These are phyloP conservation scores for Skeletonema menzelii DNA, from an alignment of 108 stramenopile species.

Conservation along the genomic window DNA sequence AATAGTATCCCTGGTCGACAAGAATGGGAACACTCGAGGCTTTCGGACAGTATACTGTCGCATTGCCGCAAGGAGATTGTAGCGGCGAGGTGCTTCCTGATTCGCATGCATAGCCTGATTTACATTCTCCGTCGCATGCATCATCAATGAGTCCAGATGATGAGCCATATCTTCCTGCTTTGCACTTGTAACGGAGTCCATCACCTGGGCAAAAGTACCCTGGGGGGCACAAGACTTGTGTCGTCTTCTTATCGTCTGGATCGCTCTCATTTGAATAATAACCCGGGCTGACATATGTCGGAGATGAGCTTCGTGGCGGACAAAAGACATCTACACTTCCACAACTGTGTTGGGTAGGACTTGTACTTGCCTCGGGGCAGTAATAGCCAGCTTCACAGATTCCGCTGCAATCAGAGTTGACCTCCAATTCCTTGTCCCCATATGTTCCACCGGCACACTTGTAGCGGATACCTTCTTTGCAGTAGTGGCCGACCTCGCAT, in stretches of 20 bases:
- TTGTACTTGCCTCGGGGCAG: slow-evolving; percentile 30
- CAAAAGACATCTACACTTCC: slow-evolving; percentile 36
- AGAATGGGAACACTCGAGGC: slow-evolving; percentile 15
- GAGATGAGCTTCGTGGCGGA: slow-evolving; percentile 14
- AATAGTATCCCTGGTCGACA: slow-evolving; percentile 32
- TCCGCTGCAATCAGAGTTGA: slow-evolving; percentile 10
- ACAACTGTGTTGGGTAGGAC: slow-evolving; percentile 30
- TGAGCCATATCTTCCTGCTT: slow-evolving; percentile 14
- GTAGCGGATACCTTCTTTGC: slow-evolving; percentile 26
- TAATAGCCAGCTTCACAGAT: slow-evolving; percentile 26
- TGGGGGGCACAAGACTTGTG: slow-evolving; percentile 32
- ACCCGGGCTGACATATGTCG: slow-evolving; percentile 29
- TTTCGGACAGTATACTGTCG: slow-evolving; percentile 28
- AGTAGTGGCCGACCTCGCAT: slow-evolving; percentile 29
- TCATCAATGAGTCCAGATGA: slow-evolving; percentile 11
- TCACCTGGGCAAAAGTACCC: slow-evolving; percentile 34
- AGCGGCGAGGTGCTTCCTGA: slow-evolving; percentile 19
- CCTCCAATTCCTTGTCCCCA: slow-evolving; percentile 25
- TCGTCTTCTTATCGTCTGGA: slow-evolving; percentile 11
- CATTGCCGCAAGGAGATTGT: slow-evolving; percentile 39
- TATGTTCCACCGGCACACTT: slow-evolving; percentile 27
- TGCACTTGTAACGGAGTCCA: slow-evolving; percentile 18
- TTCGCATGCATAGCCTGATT: slow-evolving; percentile 26
- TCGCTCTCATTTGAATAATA: slow-evolving; percentile 35
- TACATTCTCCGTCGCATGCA: slow-evolving; percentile 22